phyloP scores from a whole-genome alignment of 805 yeast species.

The Ogataea parapolymorpha region DNA sequence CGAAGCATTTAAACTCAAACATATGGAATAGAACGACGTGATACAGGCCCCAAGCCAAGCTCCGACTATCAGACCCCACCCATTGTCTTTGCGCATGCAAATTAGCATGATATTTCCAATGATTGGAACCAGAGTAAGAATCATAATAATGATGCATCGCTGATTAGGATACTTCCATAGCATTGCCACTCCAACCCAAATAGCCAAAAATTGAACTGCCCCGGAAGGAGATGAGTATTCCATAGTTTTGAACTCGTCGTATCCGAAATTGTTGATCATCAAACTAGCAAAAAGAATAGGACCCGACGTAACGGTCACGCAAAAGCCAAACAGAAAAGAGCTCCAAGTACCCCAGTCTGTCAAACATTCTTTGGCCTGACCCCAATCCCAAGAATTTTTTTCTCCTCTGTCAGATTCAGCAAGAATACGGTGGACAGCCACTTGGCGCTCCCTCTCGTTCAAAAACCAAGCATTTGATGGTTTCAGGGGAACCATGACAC shows the following conservation, averaged over 20 bases:
- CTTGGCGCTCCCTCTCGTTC: slow-evolving; percentile 42
- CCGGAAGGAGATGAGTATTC: slow-evolving; percentile 31
- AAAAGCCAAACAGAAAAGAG: slow-evolving; percentile 40
- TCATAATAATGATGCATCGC: slow-evolving; percentile 18
- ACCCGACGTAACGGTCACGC: slow-evolving; percentile 43
- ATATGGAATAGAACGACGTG: slow-evolving; percentile 17
- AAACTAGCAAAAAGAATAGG: slow-evolving; percentile 35
- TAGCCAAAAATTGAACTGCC: slow-evolving; percentile 27
- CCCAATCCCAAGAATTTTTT: slow-evolving; percentile 49
- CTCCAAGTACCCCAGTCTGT: slow-evolving; percentile 52
- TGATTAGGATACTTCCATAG: slow-evolving; percentile 22
- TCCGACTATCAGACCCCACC: slow-evolving; percentile 23
- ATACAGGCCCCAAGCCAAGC: slow-evolving; percentile 23
- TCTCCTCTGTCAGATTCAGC: slow-evolving; percentile 32
- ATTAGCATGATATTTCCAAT: slow-evolving; percentile 23
- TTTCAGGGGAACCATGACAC: slow-evolving; percentile 39
- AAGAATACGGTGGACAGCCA: slow-evolving; percentile 50
- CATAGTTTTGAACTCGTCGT: slow-evolving; percentile 23
- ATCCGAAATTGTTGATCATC: slow-evolving; percentile 34
- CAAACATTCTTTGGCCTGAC: slow-evolving; percentile 54
- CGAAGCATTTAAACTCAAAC: slow-evolving; percentile 24
- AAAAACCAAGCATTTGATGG: slow-evolving; percentile 53
- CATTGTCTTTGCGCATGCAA: slow-evolving; percentile 13
- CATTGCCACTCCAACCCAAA: slow-evolving; percentile 25
- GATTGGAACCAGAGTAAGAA: slow-evolving; percentile 22